Evolutionary conservation across 2,329 filamentous ascomycete species (phyloP).

Genomic region (Colletotrichum neosansevieriae): DNA sequence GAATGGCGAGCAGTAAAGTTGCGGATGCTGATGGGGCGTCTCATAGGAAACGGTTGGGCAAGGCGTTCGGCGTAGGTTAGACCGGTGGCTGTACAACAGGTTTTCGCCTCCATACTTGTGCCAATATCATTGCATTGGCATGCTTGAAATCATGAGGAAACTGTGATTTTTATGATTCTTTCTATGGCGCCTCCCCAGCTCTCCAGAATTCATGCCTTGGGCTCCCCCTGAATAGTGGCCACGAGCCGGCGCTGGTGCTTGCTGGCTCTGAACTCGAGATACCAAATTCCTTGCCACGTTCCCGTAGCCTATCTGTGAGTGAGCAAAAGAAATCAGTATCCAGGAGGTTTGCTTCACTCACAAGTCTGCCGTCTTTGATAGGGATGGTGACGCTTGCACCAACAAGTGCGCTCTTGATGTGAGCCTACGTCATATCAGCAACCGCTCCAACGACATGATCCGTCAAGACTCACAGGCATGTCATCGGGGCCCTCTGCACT

Average conservation of each 20-base stretch:
- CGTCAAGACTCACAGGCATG: conserved; percentile 76
- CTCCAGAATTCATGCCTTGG: conserved; percentile 56
- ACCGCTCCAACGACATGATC: conserved; percentile 17
- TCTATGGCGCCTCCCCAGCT: background rate
- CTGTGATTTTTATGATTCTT: conserved; percentile 6
- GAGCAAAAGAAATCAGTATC: background rate
- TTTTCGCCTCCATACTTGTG: conserved; percentile 22
- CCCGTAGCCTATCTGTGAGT: conserved; percentile 63
- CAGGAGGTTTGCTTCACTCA: conserved; percentile 49
- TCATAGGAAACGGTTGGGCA: conserved; percentile 33
- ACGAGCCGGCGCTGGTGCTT: conserved; percentile 86
- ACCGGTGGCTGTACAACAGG: conserved; percentile 36
- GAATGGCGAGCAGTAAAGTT: conserved; percentile 49
- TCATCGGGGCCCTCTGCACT: conserved; percentile 90
- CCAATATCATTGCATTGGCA: conserved; percentile 18
- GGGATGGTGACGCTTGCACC: conserved; percentile 92
- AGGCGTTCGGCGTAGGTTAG: conserved; percentile 42
- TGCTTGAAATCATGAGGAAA: background rate
- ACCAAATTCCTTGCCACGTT: conserved; percentile 93
- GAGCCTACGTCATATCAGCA: conserved; percentile 67
- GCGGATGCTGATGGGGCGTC: background rate
- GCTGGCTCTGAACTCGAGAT: conserved; percentile 84
- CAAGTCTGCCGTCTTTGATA: conserved; percentile 86
- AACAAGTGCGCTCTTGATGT: conserved; percentile 91
- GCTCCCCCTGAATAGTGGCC: conserved; percentile 92